phyloP scores from a whole-genome alignment of 2,329 filamentous ascomycete genomes.

The Cytospora leucostoma region DNA sequence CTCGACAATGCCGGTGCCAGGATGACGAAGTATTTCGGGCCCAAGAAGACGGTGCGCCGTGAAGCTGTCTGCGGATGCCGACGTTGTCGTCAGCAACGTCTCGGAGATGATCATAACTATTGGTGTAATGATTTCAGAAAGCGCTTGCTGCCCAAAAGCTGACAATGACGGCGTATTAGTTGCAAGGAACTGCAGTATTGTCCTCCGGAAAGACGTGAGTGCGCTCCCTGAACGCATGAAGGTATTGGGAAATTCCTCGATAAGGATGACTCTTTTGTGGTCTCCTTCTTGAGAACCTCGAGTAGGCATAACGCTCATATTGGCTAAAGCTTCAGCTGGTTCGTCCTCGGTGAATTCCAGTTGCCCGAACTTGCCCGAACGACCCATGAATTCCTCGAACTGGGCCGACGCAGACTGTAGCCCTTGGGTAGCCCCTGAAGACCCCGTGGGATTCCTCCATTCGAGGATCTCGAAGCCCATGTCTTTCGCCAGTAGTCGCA shows the following conservation, averaged over 20 bases:
- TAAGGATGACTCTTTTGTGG: slow-evolving; percentile 62
- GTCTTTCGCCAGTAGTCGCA: slow-evolving; percentile 75
- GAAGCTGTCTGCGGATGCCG: slow-evolving; percentile 84
- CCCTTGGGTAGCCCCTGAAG: slow-evolving; percentile 57
- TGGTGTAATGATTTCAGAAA: slow-evolving; percentile 59
- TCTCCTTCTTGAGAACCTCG: slow-evolving; percentile 9
- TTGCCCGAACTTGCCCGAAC: slow-evolving; percentile 77
- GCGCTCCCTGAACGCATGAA: slow-evolving; percentile 66
- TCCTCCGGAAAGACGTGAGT: slow-evolving; percentile 71
- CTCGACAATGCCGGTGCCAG: slow-evolving; percentile 76
- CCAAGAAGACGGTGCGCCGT: slow-evolving; percentile 90
- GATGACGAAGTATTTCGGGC: slow-evolving; percentile 80
- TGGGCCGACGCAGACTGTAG: slow-evolving; percentile 73
- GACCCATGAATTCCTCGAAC: slow-evolving; percentile 88
- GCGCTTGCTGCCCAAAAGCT: slow-evolving; percentile 46
- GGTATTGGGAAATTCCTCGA: slow-evolving; percentile 82
- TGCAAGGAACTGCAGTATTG: slow-evolving; percentile 74
- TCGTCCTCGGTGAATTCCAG: slow-evolving; percentile 44
- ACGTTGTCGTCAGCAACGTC: slow-evolving; percentile 81
- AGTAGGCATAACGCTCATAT: slow-evolving; percentile 1
- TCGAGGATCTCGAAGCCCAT: slow-evolving; percentile 78
- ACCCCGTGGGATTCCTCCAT: slow-evolving; percentile 81
- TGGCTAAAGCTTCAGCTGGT: slow-evolving; percentile 32
- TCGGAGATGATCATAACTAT: slow-evolving; percentile 91
- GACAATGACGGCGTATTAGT: slow-evolving; percentile 61